A percentile compares a stretch with the other conserved stretches of the same genome.
Evolutionary conservation across 2,329 filamentous ascomycete genomes (phyloP).

Genomic region (Fusarium papillatum): DNA sequence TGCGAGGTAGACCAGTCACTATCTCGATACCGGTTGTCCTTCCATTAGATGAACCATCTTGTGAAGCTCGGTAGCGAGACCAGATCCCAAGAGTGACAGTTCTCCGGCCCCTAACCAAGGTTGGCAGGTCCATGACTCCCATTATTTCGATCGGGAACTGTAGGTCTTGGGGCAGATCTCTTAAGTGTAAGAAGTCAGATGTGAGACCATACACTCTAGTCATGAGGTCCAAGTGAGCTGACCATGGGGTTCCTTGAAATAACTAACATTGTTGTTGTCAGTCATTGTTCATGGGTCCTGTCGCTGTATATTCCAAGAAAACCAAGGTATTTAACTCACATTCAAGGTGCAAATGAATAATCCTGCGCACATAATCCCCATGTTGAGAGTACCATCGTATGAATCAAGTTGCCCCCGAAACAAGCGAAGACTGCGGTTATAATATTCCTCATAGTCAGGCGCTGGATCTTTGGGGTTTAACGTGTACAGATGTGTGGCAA

Average conservation of each 20-base stretch:
- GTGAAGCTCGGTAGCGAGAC: slow-evolving; percentile 11
- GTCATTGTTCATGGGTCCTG: too few species aligned
- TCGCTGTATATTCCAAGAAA: neutral
- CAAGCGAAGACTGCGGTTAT: slow-evolving; percentile 21
- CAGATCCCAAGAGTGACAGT: slow-evolving; percentile 27
- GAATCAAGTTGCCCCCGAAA: slow-evolving; percentile 22
- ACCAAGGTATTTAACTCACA: slow-evolving; percentile 4
- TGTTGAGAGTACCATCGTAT: slow-evolving; percentile 11
- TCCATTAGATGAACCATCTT: neutral
- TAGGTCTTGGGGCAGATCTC: slow-evolving; percentile 2
- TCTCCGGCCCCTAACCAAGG: slow-evolving; percentile 31
- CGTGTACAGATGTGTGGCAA: slow-evolving; percentile 28
- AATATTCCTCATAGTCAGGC: slow-evolving; percentile 16
- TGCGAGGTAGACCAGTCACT: slow-evolving; percentile 44
- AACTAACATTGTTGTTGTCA: slow-evolving; percentile 6
- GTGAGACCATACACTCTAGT: slow-evolving; percentile 28
- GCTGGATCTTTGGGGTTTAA: slow-evolving; percentile 13
- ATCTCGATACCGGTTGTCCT: slow-evolving; percentile 36
- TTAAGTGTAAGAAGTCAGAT: neutral
- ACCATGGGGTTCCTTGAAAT: slow-evolving; percentile 34
- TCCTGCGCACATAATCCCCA: slow-evolving; percentile 16
- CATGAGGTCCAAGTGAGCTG: slow-evolving; percentile 29
- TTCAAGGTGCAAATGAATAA: slow-evolving; percentile 30
- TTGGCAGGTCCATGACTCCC: slow-evolving; percentile 39
- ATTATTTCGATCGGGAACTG: slow-evolving; percentile 25